A percentile compares a stretch with the other conserved stretches of the same genome.
phyloP scores from a whole-genome alignment of 257 asterid genomes.

The Fraxinus americana region DNA sequence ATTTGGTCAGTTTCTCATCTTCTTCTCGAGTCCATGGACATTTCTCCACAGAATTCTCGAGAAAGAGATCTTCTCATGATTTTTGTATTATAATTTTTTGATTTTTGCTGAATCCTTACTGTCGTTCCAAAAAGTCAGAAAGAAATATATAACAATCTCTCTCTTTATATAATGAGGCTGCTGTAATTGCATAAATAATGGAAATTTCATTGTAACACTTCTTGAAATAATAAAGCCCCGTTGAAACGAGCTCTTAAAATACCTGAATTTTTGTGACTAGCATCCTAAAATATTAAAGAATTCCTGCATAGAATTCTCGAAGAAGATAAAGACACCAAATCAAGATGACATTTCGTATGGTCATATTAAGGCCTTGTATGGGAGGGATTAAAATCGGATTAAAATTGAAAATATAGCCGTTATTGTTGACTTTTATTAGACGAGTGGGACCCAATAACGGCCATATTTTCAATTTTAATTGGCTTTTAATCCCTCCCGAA shows the following conservation, averaged over 20 bases:
- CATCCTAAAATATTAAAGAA: background rate
- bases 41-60: background rate
- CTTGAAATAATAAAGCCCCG: background rate
- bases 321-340: background rate
- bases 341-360: background rate
- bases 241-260: background rate
- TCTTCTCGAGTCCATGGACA: background rate
- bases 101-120: background rate
- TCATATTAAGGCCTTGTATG: too few species aligned
- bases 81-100: background rate
- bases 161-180: background rate
- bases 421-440: too few species aligned
- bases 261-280: background rate
- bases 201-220: background rate
- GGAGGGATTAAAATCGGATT: too few species aligned
- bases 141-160: background rate
- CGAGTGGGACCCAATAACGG: too few species aligned
- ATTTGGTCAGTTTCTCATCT: background rate
- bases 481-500: too few species aligned
- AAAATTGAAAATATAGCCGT: too few species aligned
- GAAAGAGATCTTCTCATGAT: background rate
- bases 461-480: too few species aligned
- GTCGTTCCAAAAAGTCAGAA: background rate
- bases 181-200: background rate
- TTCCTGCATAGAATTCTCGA: background rate